These are phyloP conservation scores for Fagus sylvatica DNA, from an alignment of 306 rosid genomes.

Conservation along the genomic window DNA sequence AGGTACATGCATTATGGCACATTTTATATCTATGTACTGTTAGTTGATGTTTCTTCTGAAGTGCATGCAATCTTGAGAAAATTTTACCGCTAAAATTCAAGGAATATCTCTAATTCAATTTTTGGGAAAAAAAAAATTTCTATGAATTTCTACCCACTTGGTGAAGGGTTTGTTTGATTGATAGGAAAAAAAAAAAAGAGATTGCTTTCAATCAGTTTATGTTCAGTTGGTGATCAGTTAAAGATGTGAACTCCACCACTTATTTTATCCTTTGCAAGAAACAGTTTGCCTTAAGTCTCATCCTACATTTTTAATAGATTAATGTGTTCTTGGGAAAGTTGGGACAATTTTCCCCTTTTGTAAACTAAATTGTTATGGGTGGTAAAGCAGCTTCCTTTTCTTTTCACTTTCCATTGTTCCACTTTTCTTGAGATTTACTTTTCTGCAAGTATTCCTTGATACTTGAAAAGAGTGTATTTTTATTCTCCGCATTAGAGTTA, in stretches of 20 bases:
- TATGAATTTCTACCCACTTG: not conserved
- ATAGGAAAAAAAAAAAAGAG: not conserved
- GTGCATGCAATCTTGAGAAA: too few species aligned
- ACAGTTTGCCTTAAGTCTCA: not conserved
- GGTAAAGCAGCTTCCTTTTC: not conserved
- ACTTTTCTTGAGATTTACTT: not conserved
- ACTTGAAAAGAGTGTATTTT: not conserved
- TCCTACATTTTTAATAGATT: not conserved
- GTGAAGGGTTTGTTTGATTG: not conserved
- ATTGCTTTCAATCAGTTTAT: not conserved
- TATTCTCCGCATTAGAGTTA: not conserved
- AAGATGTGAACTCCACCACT: too few species aligned
- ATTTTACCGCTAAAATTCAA: not conserved
- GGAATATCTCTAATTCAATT: not conserved
- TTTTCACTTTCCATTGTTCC: not conserved
- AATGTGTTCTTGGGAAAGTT: not conserved
- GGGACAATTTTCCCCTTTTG: not conserved
- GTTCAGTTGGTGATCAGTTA: not conserved
- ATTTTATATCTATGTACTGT: not conserved
- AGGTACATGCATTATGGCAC: not conserved
- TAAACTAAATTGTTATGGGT: not conserved
- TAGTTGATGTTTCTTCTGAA: too few species aligned
- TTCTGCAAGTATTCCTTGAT: not conserved
- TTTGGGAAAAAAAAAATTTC: not conserved
- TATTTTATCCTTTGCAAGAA: too few species aligned